A percentile compares a stretch with the other conserved stretches of the same genome.
Conservation (phyloP, 2,329 filamentous ascomycete species). For the Penicillium sp. region DNA sequence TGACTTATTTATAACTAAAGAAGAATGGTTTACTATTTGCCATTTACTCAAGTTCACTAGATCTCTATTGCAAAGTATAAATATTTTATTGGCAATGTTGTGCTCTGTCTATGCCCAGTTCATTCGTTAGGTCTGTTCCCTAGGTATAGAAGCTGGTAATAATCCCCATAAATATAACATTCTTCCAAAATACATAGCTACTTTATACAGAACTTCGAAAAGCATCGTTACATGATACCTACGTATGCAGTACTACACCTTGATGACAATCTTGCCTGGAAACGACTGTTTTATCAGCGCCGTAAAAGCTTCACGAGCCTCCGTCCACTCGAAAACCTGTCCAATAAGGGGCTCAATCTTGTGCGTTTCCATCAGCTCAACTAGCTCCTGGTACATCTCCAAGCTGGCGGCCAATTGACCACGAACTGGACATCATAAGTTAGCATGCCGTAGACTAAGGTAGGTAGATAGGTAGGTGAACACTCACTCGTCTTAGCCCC, state of each 20-base stretch:
- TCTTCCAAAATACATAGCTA: too few species aligned
- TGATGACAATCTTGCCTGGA: neutral
- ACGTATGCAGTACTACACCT: too few species aligned
- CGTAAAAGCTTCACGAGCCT: neutral
- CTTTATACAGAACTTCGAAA: too few species aligned
- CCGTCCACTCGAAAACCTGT: neutral
- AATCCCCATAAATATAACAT: too few species aligned
- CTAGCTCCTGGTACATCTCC: slow-evolving; percentile 1
- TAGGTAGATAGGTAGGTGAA: neutral
- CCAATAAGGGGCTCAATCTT: neutral
- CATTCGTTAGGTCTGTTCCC: too few species aligned
- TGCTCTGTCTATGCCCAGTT: too few species aligned
- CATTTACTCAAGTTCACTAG: too few species aligned
- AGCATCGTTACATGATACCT: too few species aligned
- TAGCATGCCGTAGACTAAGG: neutral
- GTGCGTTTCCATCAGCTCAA: neutral
- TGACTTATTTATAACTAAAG: neutral
- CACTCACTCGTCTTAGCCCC: neutral
- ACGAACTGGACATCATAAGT: neutral
- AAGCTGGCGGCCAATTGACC: neutral
- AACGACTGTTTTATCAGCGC: neutral
- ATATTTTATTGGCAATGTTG: too few species aligned
- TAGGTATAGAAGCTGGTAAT: too few species aligned
- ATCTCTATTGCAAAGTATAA: too few species aligned
- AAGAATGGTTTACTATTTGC: too few species aligned